Evolutionary conservation across 768 basidiomycete species (phyloP).

Genomic region (Rhodotorula toruloides): DNA sequence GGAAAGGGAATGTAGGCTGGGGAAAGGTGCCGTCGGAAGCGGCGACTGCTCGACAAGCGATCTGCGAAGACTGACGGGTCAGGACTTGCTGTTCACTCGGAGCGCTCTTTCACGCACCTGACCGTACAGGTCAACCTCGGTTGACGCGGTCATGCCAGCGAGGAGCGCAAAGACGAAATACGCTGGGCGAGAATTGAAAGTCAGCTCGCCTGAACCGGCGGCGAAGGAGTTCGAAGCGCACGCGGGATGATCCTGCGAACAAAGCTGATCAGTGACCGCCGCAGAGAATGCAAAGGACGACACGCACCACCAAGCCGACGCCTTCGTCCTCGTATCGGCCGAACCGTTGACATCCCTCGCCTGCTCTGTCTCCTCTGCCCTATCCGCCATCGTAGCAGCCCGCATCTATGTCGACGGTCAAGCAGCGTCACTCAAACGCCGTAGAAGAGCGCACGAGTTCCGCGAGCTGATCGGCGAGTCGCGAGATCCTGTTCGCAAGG

Average conservation of each 20-base stretch:
- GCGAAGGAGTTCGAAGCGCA: neutral
- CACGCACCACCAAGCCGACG: conserved; percentile 13
- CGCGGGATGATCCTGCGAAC: conserved; percentile 7
- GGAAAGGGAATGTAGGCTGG: neutral
- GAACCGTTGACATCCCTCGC: too few relatives aligned
- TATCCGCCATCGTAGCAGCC: too few relatives aligned
- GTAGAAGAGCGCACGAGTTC: too few relatives aligned
- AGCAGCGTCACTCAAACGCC: too few relatives aligned
- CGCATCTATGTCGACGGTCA: too few relatives aligned
- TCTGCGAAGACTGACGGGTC: neutral
- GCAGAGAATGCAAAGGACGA: neutral
- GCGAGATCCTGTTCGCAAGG: too few relatives aligned
- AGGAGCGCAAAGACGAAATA: conserved; percentile 15
- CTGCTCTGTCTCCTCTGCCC: neutral
- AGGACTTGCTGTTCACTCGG: too few relatives aligned
- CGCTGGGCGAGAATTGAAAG: conserved; percentile 7
- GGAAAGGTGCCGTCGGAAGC: neutral
- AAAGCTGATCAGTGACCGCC: rapidly evolving
- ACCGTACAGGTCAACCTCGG: conserved; percentile 13
- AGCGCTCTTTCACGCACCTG: neutral
- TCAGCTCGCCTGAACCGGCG: too few relatives aligned
- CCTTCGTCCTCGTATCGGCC: too few relatives aligned
- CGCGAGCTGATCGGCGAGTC: too few relatives aligned
- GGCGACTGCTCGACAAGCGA: conserved; percentile 9
- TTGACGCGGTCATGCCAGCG: neutral